These are phyloP conservation scores for Grigorovia jiainica DNA, from an alignment of 805 yeast species.

Conservation along the genomic window DNA sequence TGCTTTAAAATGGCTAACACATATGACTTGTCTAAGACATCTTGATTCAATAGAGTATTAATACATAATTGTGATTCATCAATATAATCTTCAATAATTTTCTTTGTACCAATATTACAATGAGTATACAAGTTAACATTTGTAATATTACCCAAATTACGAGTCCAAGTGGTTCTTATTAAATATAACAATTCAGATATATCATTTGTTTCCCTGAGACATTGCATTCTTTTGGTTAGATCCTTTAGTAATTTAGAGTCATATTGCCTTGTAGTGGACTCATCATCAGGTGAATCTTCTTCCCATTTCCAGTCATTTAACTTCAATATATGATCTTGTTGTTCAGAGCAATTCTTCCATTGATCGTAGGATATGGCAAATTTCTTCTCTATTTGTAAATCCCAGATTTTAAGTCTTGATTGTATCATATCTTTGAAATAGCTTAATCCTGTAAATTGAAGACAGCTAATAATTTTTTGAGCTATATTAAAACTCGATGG, in stretches of 20 bases:
- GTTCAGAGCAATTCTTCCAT: slow-evolving; percentile 59
- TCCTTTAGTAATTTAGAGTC: slow-evolving; percentile 55
- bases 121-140: slow-evolving; percentile 68
- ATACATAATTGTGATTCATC: slow-evolving; percentile 57
- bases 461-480: not conserved
- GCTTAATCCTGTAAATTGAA: too few species aligned
- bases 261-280: slow-evolving; percentile 38
- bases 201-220: slow-evolving; percentile 51
- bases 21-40: slow-evolving; percentile 53
- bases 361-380: slow-evolving; percentile 44
- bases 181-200: slow-evolving; percentile 55
- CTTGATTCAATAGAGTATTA: slow-evolving; percentile 15
- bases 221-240: slow-evolving; percentile 45
- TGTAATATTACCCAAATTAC: slow-evolving; percentile 84
- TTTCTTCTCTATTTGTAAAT: slow-evolving; percentile 35
- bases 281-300: slow-evolving; percentile 35
- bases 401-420: too few species aligned
- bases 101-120: slow-evolving; percentile 78
- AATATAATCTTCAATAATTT: slow-evolving; percentile 72
- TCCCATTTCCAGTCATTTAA: slow-evolving; percentile 64
- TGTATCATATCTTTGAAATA: too few species aligned
- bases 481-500: not conserved
- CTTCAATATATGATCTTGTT: slow-evolving; percentile 56
- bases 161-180: slow-evolving; percentile 73
- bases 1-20: slow-evolving; percentile 73